phyloP scores from a whole-genome alignment of 495 filamentous ascomycete genomes.

The Neurospora tetrasperma region DNA sequence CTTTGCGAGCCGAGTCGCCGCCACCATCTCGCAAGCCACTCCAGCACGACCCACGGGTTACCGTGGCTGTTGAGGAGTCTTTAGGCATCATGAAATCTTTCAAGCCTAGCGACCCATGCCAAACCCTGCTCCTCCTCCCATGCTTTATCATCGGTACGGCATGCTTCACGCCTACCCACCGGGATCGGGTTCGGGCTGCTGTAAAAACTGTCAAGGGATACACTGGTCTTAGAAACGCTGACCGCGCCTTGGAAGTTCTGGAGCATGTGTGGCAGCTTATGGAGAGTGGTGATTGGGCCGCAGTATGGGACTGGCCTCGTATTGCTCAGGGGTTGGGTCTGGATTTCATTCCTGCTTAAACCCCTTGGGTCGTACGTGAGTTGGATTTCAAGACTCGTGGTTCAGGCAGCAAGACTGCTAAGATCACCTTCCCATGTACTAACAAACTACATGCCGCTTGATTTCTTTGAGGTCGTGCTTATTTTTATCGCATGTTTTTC shows the following conservation, averaged over 20 bases:
- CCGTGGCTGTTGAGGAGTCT: conserved; percentile 67
- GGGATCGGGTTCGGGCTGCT: conserved; percentile 57
- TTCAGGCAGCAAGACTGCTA: no score
- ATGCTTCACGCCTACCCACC: conserved; percentile 58
- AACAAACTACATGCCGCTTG: background rate
- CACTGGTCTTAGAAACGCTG: conserved; percentile 71
- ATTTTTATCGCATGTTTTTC: background rate
- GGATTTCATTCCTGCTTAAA: conserved; percentile 58
- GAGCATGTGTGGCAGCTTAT: conserved; percentile 74
- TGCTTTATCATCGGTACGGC: conserved; percentile 83
- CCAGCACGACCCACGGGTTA: conserved; percentile 50
- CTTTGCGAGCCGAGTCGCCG: conserved; percentile 35
- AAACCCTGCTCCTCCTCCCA: conserved; percentile 79
- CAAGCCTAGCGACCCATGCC: conserved; percentile 46
- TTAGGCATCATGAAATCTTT: conserved; percentile 51
- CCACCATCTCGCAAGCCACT: conserved; percentile 33
- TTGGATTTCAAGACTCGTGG: background rate
- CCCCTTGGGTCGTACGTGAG: background rate
- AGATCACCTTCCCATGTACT: background rate
- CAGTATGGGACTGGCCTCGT: conserved; percentile 83
- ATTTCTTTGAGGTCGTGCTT: background rate
- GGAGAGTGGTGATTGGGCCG: conserved; percentile 60
- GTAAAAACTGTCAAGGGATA: conserved; percentile 64
- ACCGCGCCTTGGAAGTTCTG: conserved; percentile 65
- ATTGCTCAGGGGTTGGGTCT: conserved; percentile 66